A percentile compares a stretch with the other conserved stretches of the same genome.
Evolutionary conservation across 495 filamentous ascomycete species (phyloP).

Genomic region (Choiromyces venosus): DNA sequence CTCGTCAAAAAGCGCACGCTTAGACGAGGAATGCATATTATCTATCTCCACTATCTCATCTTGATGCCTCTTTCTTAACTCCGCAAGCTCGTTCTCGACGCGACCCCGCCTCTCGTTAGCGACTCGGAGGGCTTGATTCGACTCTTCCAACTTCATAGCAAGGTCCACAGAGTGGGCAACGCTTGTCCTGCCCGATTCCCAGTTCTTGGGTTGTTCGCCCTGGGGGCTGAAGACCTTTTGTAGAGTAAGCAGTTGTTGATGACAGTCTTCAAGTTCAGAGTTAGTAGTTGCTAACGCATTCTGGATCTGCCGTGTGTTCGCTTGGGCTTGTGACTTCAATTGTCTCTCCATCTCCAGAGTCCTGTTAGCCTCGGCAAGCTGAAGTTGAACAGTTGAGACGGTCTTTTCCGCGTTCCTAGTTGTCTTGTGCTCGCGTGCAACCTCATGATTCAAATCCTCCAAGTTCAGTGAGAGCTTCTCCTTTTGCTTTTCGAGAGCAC

Average conservation of each 20-base stretch:
- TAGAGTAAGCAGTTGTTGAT: constrained; percentile 69
- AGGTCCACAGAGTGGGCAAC: constrained; percentile 59
- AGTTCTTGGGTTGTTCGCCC: constrained; percentile 54
- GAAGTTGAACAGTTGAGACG: constrained; percentile 72
- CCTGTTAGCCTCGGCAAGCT: constrained; percentile 82
- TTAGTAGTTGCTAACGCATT: constrained; percentile 67
- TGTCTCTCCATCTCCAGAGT: constrained; percentile 88
- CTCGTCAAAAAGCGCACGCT: constrained; percentile 73
- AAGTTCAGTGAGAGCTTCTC: constrained; percentile 84
- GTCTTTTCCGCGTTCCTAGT: constrained; percentile 86
- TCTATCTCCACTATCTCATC: constrained; percentile 71
- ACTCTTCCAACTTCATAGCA: constrained; percentile 81
- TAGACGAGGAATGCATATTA: constrained; percentile 63
- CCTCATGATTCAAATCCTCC: constrained; percentile 91
- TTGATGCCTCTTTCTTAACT: constrained; percentile 65
- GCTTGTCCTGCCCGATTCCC: constrained; percentile 58
- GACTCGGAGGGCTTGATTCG: constrained; percentile 76
- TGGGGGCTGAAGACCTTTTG: constrained; percentile 85
- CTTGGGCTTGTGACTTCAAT: constrained; percentile 75
- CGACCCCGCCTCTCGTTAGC: constrained; percentile 76
- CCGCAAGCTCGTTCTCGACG: constrained; percentile 75
- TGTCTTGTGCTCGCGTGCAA: constrained; percentile 82
- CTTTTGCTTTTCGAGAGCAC: constrained; percentile 87
- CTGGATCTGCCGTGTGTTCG: constrained; percentile 76
- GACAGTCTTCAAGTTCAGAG: constrained; percentile 71